These are phyloP conservation scores for Xylariaceae sp. DNA, from an alignment of 2,329 filamentous ascomycete genomes.

Conservation along the genomic window DNA sequence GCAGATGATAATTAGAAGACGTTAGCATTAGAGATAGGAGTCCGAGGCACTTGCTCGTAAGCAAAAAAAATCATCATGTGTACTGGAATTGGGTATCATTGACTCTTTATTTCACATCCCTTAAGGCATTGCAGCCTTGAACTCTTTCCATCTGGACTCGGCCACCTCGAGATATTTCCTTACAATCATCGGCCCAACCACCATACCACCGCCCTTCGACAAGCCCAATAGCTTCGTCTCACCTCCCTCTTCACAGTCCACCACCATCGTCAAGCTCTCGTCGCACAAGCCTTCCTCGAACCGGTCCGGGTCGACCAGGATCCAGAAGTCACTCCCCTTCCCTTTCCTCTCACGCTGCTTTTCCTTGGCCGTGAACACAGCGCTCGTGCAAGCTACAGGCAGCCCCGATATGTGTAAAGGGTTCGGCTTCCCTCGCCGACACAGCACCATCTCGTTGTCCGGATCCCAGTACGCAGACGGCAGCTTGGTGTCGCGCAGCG, in stretches of 20 bases:
- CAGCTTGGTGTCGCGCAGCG: slow-evolving; percentile 71
- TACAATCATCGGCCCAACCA: slow-evolving; percentile 61
- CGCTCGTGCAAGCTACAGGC: slow-evolving; percentile 74
- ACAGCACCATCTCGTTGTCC: slow-evolving; percentile 75
- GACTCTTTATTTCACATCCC: neutral
- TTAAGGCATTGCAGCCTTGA: slow-evolving; percentile 24
- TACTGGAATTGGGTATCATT: no score
- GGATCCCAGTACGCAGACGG: slow-evolving; percentile 79
- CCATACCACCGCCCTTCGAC: slow-evolving; percentile 78
- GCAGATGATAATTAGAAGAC: no score
- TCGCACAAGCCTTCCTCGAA: slow-evolving; percentile 83
- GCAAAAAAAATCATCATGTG: no score
- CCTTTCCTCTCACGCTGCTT: slow-evolving; percentile 34
- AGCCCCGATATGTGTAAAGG: slow-evolving; percentile 58
- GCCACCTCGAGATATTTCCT: slow-evolving; percentile 55
- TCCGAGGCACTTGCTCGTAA: no score
- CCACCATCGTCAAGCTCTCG: slow-evolving; percentile 77
- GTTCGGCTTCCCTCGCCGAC: slow-evolving; percentile 52
- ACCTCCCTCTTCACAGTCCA: slow-evolving; percentile 56
- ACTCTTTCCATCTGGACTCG: slow-evolving; percentile 60
- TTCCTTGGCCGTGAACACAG: slow-evolving; percentile 68
- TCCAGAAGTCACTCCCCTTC: slow-evolving; percentile 55
- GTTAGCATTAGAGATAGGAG: no score
- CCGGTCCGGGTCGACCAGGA: slow-evolving; percentile 82
- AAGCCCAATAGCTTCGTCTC: slow-evolving; percentile 61